Base-by-base conservation (phyloP, 495 filamentous ascomycete species). In the Penicillium angulare region DNA sequence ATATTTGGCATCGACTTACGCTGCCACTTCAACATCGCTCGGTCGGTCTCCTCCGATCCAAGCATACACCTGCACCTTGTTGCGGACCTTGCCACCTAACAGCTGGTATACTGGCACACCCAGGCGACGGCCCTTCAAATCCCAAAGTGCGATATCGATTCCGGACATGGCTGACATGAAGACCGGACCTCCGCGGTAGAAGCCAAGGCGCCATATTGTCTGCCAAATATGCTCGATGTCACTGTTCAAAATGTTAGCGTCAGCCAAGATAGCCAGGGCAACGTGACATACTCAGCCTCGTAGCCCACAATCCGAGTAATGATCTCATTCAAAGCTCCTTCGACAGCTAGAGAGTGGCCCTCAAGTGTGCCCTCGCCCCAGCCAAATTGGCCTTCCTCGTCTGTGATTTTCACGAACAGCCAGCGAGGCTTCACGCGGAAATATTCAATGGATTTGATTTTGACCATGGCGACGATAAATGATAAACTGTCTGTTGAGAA, bases 31-130 rank as follows among this genome's bases (percentile, higher is more conserved):
- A 0, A 92, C 81, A 57, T 91, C 88, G 18, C 68, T 64, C 5
- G 88, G 88, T n/a, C 87, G 75, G 57, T 92, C 88, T 7, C 88
- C 88, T 26, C 88, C 88, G 59, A 92, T 90, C 88, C 88, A 92
- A n/a, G 85, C 83, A 61, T 92, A 92, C 3, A 92, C 88, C 53
- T 80, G 81, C 22, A 90, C 65, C 63, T 86, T 88, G 57, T 86
- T 71, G 23, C 88, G 76, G 31, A 92, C 85, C 56, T 88, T 87
- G 15, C 88, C 88, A 12, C 88, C 88, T 3, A 92, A 71, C 10
- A 92, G 71, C 55, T 89, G 81, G 56, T 87, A 83, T 21, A 92
- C 76, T 1, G 88, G 88, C 2, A 91, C 84, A 9, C 79, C 77
- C 16, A 92, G 67, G 51, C 59, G 66, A 2, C 72, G 66, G 3